Base-by-base conservation (phyloP, 2,329 filamentous ascomycete genomes). In the Aquanectria penicillioides region DNA sequence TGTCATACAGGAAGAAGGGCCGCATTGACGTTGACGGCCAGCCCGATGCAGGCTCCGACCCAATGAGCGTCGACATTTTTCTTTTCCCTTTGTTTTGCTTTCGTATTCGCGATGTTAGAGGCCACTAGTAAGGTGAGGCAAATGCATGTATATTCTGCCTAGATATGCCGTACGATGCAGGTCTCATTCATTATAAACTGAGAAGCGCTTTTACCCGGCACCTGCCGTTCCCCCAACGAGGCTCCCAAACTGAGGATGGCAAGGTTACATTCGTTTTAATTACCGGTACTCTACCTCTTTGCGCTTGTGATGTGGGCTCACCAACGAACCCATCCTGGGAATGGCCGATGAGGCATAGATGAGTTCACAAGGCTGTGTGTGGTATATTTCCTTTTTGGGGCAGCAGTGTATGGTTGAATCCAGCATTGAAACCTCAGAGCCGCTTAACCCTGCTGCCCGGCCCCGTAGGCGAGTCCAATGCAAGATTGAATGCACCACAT, bases 1-100 rank as follows among this genome's bases (percentile, higher is more conserved):
- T 57, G 60, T 61, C 48, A 53, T 61, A 64, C 60, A 53, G 53
- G 60, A 58, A 62, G 22, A 62, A 48, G 8, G 20, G 17, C 22
- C 49, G 46, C 29, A 61, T 43, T 13, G 52, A 61, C 13, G 63
- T 60, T 6, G 56, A 37, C 17, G 56, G 57, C 43, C 48, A 46
- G 8, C 26, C 49, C 17, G 53, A 58, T 38, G 38, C 31, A n/a
- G 49, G 61, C 28, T 51, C 28, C 12, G 33, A 25, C n/a, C 22
- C 36, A 9, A 55, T 34, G 28, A 40, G 6, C 7, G 26, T 23
- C 3, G 22, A 17, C 50, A 44, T 53, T n/a, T n/a, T n/a, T n/a
- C n/a, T n/a, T n/a, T n/a, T n/a, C n/a, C n/a, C n/a, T n/a, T n/a
- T n/a, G n/a, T n/a, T n/a, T n/a, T n/a, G n/a, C n/a, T n/a, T n/a